phyloP scores from a whole-genome alignment of 805 yeast species.

The Metschnikowia lunata region DNA sequence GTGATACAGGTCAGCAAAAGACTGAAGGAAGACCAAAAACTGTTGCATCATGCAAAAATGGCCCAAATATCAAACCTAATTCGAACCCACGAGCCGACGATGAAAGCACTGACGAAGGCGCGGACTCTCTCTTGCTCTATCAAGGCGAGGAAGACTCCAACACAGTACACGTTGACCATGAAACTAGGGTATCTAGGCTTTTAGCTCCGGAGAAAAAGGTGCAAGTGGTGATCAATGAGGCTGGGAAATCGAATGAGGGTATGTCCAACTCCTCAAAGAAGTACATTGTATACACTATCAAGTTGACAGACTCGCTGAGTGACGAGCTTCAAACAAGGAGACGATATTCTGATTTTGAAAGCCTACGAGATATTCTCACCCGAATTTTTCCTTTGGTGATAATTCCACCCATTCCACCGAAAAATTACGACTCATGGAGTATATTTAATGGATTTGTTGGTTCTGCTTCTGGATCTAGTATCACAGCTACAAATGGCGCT shows the following conservation, averaged over 20 bases:
- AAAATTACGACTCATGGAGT: conserved; percentile 35
- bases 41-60: background rate
- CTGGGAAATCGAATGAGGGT: conserved; percentile 82
- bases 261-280: conserved; percentile 52
- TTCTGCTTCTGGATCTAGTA: conserved; percentile 4
- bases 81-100: background rate
- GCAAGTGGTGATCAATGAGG: conserved; percentile 58
- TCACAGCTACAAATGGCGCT: background rate
- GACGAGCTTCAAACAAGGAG: conserved; percentile 61
- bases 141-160: conserved; percentile 17
- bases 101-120: conserved; percentile 15
- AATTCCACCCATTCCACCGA: conserved; percentile 87
- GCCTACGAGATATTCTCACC: conserved; percentile 64
- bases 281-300: conserved; percentile 79
- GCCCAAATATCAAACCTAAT: background rate
- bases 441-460: conserved; percentile 33
- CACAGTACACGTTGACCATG: conserved; percentile 30
- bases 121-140: conserved; percentile 30
- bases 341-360: conserved; percentile 89
- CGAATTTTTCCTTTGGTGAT: conserved; percentile 75
- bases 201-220: conserved; percentile 27
- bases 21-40: background rate
- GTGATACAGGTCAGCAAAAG: background rate
- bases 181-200: conserved; percentile 35
- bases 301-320: conserved; percentile 29